These are phyloP conservation scores for Oryza meyeriana DNA, from an alignment of 176 grass and related monocot genomes.

Conservation along the genomic window DNA sequence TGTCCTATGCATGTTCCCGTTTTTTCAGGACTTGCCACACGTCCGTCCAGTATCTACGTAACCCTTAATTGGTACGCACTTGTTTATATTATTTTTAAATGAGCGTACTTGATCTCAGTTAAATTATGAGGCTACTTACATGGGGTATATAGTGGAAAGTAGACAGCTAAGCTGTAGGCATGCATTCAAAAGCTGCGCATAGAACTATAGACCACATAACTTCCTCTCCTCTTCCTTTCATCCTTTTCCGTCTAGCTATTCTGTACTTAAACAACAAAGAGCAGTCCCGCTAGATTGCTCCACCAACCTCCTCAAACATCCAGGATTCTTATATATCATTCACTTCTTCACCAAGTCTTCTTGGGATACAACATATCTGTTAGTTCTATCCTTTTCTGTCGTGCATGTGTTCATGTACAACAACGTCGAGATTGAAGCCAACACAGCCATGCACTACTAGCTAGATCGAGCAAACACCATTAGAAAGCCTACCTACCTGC, in stretches of 20 bases:
- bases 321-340: conserved; percentile 27
- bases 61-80: conserved; percentile 21
- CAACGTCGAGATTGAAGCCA: conserved; percentile 33
- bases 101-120: conserved; percentile 30
- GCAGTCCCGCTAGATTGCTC: conserved; percentile 12
- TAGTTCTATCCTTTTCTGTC: conserved; percentile 25
- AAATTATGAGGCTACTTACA: conserved; percentile 30
- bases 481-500: conserved; percentile 24
- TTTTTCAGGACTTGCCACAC: conserved; percentile 34
- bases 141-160: conserved; percentile 3
- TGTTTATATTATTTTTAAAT: conserved; percentile 26
- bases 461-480: conserved; percentile 34
- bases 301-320: conserved; percentile 19
- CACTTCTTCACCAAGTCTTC: conserved; percentile 27
- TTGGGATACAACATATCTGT: conserved; percentile 25
- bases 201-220: conserved; percentile 21
- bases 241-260: conserved; percentile 10
- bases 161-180: conserved; percentile 37
- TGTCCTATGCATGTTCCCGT: conserved; percentile 36
- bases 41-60: conserved; percentile 25
- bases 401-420: conserved; percentile 26
- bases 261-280: conserved; percentile 15
- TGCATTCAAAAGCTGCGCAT: conserved; percentile 30
- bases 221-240: conserved; percentile 13
- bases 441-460: conserved; percentile 38